Percentiles rank a stretch among this genome's conserved stretches.
Conservation (phyloP, 2,329 filamentous ascomycete genomes). For the Raffaelea deltoideospora region DNA sequence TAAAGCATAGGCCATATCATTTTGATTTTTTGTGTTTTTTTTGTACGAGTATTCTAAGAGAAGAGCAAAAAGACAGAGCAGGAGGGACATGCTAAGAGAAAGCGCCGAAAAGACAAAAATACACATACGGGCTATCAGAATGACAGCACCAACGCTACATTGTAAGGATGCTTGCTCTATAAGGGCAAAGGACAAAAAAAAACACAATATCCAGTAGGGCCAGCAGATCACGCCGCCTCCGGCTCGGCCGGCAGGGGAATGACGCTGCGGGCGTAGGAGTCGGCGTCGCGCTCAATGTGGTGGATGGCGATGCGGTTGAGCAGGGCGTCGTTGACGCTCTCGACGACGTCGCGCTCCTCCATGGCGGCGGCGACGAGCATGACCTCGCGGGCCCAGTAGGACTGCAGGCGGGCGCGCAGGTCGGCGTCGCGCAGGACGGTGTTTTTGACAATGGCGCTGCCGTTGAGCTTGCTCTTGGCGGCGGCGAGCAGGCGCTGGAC, state of each 20-base stretch:
- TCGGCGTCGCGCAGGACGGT: constrained; percentile 59
- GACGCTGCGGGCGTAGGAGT: constrained; percentile 38
- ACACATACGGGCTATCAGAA: too few relatives aligned
- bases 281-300: constrained; percentile 47
- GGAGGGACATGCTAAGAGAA: too few relatives aligned
- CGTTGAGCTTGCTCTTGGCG: constrained; percentile 52
- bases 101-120: too few relatives aligned
- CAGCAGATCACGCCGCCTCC: background rate
- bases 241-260: constrained; percentile 20
- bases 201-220: too few relatives aligned
- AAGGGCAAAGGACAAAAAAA: too few relatives aligned
- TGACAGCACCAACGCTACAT: too few relatives aligned
- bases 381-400: constrained; percentile 72
- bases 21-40: too few relatives aligned
- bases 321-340: constrained; percentile 54
- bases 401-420: constrained; percentile 48
- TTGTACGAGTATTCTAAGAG: too few relatives aligned
- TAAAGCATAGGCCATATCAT: too few relatives aligned
- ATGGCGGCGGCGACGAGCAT: constrained; percentile 57
- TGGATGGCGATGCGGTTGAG: constrained; percentile 47
- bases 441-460: constrained; percentile 64
- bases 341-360: constrained; percentile 62
- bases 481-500: constrained; percentile 40
- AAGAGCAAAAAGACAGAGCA: too few relatives aligned
- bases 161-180: too few relatives aligned